Percentiles rank a stretch among this genome's conserved stretches.
Evolutionary conservation across 2,329 filamentous ascomycete species (phyloP).

Genomic region (Geosmithia putterillii): DNA sequence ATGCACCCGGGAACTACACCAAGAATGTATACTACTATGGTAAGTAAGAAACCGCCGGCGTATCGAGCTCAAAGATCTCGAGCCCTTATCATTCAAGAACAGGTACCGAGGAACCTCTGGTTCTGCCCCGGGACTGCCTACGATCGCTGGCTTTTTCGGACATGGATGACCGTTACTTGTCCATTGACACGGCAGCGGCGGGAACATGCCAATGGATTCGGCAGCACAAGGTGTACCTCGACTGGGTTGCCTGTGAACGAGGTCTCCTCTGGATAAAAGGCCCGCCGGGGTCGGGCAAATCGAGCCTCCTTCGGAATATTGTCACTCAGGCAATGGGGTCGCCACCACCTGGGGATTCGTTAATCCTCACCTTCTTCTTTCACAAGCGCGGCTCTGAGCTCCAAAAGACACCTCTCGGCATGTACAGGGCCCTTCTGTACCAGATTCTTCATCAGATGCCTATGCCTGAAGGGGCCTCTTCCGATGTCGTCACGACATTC

Average conservation of each 20-base stretch:
- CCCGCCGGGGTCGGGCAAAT: too few relatives aligned
- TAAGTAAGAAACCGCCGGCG: too few relatives aligned
- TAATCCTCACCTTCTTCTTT: conserved; percentile 22
- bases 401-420: conserved; percentile 17
- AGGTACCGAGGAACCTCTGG: too few relatives aligned
- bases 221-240: neutral
- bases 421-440: conserved; percentile 21
- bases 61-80: too few relatives aligned
- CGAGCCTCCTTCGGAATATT: neutral
- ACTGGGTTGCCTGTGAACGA: neutral
- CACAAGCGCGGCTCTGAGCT: conserved; percentile 16
- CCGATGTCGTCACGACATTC: conserved; percentile 8
- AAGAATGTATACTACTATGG: too few relatives aligned
- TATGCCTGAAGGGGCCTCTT: conserved; percentile 5
- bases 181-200: neutral
- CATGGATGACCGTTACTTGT: neutral
- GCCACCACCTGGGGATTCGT: neutral
- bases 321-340: neutral
- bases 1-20: too few relatives aligned
- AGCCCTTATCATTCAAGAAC: too few relatives aligned
- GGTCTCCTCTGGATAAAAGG: conserved; percentile 1
- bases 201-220: neutral
- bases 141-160: neutral
- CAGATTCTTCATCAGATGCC: conserved; percentile 14
- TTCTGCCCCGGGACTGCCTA: too few relatives aligned